A percentile compares a stretch with the other conserved stretches of the same genome.
Evolutionary conservation across 2,329 filamentous ascomycete genomes (phyloP).

Genomic region (Apiospora marii): DNA sequence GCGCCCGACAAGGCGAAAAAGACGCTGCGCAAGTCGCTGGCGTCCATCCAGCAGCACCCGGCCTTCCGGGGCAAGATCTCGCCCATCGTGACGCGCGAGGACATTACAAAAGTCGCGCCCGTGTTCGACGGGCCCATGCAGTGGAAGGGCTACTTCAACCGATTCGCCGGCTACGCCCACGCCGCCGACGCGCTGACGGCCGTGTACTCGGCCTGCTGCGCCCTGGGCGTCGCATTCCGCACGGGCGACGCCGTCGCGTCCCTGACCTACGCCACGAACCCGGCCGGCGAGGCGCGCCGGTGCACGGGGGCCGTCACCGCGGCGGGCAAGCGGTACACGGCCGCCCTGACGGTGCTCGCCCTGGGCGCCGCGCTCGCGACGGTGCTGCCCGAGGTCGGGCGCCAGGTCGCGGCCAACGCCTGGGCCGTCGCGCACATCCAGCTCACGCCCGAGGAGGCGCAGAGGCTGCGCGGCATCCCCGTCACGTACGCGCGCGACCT

Average conservation of each 20-base stretch:
- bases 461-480: conserved; percentile 63
- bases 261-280: conserved; percentile 47
- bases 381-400: conserved; percentile 57
- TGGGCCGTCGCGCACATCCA: conserved; percentile 69
- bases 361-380: conserved; percentile 57
- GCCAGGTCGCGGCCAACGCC: conserved; percentile 60
- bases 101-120: conserved; percentile 53
- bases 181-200: conserved; percentile 58
- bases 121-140: conserved; percentile 53
- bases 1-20: conserved; percentile 50
- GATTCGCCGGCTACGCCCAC: conserved; percentile 64
- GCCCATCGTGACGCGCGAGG: conserved; percentile 44
- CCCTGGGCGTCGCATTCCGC: conserved; percentile 43
- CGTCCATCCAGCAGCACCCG: conserved; percentile 49
- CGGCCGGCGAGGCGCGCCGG: conserved; percentile 25
- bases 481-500: conserved; percentile 68
- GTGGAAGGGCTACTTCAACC: conserved; percentile 68
- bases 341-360: conserved; percentile 57
- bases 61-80: conserved; percentile 50
- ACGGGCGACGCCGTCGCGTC: conserved; percentile 50
- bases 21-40: conserved; percentile 52
- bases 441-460: conserved; percentile 61
- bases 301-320: conserved; percentile 40
- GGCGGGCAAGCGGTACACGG: conserved; percentile 36
- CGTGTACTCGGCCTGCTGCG: conserved; percentile 51